Conservation (phyloP, 1,284 basidiomycete genomes). For the Marasmius sp. region DNA sequence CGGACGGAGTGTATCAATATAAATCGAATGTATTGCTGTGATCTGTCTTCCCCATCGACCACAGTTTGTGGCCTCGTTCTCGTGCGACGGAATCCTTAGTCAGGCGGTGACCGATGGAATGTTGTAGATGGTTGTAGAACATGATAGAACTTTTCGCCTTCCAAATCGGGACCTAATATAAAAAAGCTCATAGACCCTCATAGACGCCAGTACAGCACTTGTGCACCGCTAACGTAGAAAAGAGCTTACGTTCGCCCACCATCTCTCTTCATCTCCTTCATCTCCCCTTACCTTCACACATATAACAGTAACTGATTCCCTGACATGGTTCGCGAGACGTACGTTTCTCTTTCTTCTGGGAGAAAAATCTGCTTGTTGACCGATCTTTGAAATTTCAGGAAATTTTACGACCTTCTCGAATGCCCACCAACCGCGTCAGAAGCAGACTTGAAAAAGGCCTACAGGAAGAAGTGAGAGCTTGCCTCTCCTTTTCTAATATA, state of each 20-base stretch:
- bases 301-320: neutral
- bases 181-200: neutral
- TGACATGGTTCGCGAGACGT: constrained; percentile 74
- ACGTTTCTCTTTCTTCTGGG: constrained; percentile 21
- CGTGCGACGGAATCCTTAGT: neutral
- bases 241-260: constrained; percentile 14
- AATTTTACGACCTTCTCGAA: constrained; percentile 89
- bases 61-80: neutral
- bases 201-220: neutral
- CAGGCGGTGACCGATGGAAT: constrained; percentile 27
- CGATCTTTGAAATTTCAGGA: constrained; percentile 43
- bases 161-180: neutral
- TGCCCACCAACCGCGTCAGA: constrained; percentile 78
- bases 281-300: constrained; percentile 15
- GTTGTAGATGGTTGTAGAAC: constrained; percentile 42
- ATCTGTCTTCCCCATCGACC: neutral
- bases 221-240: neutral
- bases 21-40: neutral
- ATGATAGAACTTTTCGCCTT: constrained; percentile 26
- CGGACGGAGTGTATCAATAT: neutral
- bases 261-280: constrained; percentile 16
- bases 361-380: constrained; percentile 11
- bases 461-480: constrained; percentile 79
- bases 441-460: constrained; percentile 89
- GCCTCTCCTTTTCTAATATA: constrained; percentile 7